These are phyloP conservation scores for Aspergillus persii DNA, from an alignment of 2,329 filamentous ascomycete species.

Conservation along the genomic window DNA sequence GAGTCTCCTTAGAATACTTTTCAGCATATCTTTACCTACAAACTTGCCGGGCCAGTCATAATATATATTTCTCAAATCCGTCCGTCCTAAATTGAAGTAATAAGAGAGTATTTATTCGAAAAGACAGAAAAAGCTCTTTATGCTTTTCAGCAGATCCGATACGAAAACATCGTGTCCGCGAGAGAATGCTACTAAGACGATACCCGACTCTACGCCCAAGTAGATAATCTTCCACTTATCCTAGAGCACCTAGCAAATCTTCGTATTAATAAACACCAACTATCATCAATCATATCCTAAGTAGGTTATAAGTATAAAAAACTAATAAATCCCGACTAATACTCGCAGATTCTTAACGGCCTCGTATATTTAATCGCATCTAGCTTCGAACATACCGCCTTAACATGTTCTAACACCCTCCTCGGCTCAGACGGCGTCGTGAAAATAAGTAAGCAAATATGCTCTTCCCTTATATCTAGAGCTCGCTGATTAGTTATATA, in stretches of 20 bases:
- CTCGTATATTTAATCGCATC: background rate
- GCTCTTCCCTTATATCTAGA: background rate
- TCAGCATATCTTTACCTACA: no score
- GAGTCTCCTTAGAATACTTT: no score
- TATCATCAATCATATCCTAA: background rate
- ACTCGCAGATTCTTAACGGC: background rate
- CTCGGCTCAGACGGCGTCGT: background rate
- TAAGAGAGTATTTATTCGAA: no score
- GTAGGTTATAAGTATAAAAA: background rate
- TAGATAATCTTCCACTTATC: background rate
- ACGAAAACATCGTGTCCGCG: background rate
- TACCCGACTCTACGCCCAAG: background rate
- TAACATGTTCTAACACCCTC: background rate
- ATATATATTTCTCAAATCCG: no score
- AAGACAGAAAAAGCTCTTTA: no score
- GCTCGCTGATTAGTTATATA: background rate
- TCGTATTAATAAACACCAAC: background rate
- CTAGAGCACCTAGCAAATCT: background rate
- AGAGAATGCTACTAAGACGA: background rate
- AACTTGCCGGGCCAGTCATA: no score
- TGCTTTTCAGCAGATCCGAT: background rate
- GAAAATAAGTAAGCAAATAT: background rate
- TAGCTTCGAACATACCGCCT: background rate
- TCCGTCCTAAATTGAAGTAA: no score
- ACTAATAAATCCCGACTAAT: background rate